Evolutionary conservation across 177 flowering plant genomes (phyloP), one percentile per base, ranked within the genome.

Genomic region (Telopea speciosissima): DNA sequence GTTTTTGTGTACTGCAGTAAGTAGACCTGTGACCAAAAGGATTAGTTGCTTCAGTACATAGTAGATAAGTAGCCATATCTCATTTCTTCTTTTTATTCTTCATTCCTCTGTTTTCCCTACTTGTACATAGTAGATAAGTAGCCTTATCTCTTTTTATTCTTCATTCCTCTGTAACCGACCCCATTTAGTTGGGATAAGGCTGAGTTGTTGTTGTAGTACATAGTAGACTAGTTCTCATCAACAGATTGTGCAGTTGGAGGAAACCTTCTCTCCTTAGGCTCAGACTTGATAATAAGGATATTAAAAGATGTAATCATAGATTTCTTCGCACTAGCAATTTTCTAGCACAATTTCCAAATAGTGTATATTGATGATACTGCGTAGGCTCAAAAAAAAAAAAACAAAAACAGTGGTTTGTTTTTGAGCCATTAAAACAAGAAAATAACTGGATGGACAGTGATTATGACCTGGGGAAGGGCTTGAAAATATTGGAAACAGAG

Each of bases 1-100:
- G 64, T 42, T 56, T 31, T 40, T 68, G 45, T 62, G 70, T 36
- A 75, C 75, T 65, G 80, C 80, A 69, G 80, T 74, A 22, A 78
- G 75, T 45, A 78, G 68, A 62, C 80, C 80, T 78, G 68, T 36
- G 40, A 52, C 42, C 70, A 74, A 52, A 26, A 31, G 25, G 17
- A 45, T 58, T 6, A 60, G 8, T 8, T 10, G 64, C 19, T 3
- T 3, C 12, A 24, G 31, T 12, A n/a, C 31, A 24, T 25, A 2
- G 31, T 24, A 62, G 22, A 28, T n/a, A n/a, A n/a, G n/a, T n/a
- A n/a, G n/a, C n/a, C n/a, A n/a, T n/a, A n/a, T n/a, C n/a, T n/a
- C n/a, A n/a, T n/a, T n/a, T n/a, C n/a, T n/a, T n/a, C n/a, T n/a
- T n/a, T n/a, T n/a, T n/a, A n/a, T n/a, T n/a, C n/a, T n/a, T n/a